Conservation (phyloP, 257 asterid genomes). For the Petrea volubilis region DNA sequence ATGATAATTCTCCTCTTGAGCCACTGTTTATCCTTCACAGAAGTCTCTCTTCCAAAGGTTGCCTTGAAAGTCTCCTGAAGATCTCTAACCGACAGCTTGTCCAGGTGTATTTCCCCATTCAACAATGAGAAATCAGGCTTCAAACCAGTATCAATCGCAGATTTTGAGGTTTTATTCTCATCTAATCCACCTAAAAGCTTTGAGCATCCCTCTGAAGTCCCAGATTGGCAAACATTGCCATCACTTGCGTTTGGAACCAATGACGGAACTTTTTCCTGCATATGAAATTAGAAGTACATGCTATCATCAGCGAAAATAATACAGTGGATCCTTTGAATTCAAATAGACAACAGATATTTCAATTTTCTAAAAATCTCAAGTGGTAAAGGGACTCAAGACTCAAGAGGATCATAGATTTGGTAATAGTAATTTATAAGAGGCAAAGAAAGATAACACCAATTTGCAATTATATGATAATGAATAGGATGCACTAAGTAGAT, state of each 20-base stretch:
- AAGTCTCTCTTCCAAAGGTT: constrained; percentile 92
- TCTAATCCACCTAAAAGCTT: constrained; percentile 33
- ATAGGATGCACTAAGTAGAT: neutral
- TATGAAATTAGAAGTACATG: constrained; percentile 14
- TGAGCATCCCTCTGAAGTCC: constrained; percentile 39
- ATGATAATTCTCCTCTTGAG: constrained; percentile 88
- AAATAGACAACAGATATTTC: neutral
- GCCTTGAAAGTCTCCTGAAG: constrained; percentile 94
- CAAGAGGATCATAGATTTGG: neutral
- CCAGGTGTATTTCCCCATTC: constrained; percentile 83
- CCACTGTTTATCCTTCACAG: constrained; percentile 96
- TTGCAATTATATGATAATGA: neutral
- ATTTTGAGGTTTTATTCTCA: constrained; percentile 40
- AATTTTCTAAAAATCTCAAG: constrained; percentile 2
- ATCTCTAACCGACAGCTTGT: constrained; percentile 72
- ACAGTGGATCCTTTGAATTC: neutral
- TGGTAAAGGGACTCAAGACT: neutral
- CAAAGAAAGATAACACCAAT: neutral
- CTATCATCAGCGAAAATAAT: constrained; percentile 15
- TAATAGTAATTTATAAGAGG: neutral
- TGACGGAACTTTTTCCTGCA: constrained; percentile 43
- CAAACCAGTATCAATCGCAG: constrained; percentile 40
- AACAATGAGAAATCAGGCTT: constrained; percentile 83
- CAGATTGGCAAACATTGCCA: constrained; percentile 33
- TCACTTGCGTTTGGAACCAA: constrained; percentile 33